Conservation (phyloP, 2,329 filamentous ascomycete species). For the Torrubiella hemipterigena region DNA sequence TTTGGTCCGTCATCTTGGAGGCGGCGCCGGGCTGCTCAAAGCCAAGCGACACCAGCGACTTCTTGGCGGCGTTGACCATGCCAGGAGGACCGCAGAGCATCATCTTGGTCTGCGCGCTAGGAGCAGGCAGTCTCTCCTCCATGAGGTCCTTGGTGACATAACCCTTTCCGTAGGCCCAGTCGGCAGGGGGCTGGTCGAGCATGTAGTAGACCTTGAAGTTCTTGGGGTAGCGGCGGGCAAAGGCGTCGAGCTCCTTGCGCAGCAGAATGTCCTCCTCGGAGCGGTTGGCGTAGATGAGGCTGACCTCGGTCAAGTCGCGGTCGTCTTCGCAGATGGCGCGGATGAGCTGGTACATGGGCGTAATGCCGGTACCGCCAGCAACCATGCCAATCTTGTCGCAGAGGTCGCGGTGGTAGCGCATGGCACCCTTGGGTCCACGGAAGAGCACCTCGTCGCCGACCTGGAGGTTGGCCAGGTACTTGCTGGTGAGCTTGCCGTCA, state of each 20-base stretch:
- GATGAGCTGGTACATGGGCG: constrained; percentile 39
- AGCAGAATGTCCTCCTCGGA: constrained; percentile 48
- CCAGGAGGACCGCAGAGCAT: constrained; percentile 50
- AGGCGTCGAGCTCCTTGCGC: constrained; percentile 40
- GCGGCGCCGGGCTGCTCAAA: constrained; percentile 36
- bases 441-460: constrained; percentile 38
- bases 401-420: constrained; percentile 33
- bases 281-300: constrained; percentile 47
- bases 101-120: constrained; percentile 34
- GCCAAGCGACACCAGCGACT: constrained; percentile 32
- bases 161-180: constrained; percentile 36
- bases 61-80: constrained; percentile 47
- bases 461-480: constrained; percentile 32
- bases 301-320: constrained; percentile 43
- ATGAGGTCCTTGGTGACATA: constrained; percentile 40
- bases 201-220: constrained; percentile 46
- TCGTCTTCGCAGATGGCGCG: constrained; percentile 50
- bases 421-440: constrained; percentile 44
- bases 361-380: constrained; percentile 29
- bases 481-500: constrained; percentile 34
- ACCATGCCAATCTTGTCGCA: constrained; percentile 40
- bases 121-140: constrained; percentile 30
- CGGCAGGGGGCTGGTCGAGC: constrained; percentile 30
- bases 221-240: constrained; percentile 34
- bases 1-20: constrained; percentile 39